Base-by-base conservation (phyloP, 1,139 yeast genomes). In the Kurtzmaniella quercitrusa region DNA sequence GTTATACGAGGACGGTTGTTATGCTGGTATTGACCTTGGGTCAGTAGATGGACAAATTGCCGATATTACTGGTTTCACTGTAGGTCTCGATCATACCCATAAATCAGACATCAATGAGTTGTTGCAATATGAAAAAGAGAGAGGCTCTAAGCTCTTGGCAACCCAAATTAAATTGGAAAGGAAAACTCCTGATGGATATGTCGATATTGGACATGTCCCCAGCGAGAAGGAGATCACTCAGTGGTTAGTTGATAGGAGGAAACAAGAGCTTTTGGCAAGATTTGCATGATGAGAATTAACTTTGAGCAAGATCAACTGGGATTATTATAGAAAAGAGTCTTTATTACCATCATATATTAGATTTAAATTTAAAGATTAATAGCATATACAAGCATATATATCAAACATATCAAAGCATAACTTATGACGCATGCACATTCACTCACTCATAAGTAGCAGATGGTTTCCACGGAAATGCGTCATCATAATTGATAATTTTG, bases 221-320 rank as follows among this genome's bases (percentile, higher is more conserved):
- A 53, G 65, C 0, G 58, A 62, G 34, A 58, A 58, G 34, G 71
- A 75, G 12, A 71, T 82, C 10, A 75, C 73, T 42, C 51, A 60
- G 40, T 70, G 72, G 63, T 54, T 82, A 7, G 70, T 83, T 25
- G 72, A 74, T 6, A 64, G 66, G 46, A 68, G 68, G 48, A 72
- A 70, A 50, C 60, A 68, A 48, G 74, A 74, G 50, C 55, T 82
- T 18, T 57, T 73, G 34, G 57, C 16, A 21, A 4, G 23, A n/a
- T n/a, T n/a, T n/a, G n/a, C n/a, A n/a, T n/a, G n/a, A n/a, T n/a
- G n/a, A n/a, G n/a, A n/a, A n/a, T n/a, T n/a, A n/a, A n/a, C n/a
- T n/a, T n/a, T n/a, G n/a, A n/a, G n/a, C n/a, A n/a, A n/a, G n/a
- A n/a, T n/a, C n/a, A n/a, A n/a, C n/a, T n/a, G n/a, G n/a, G n/a